Percentiles rank a stretch among this genome's conserved stretches.
These are phyloP conservation scores for Ambispora gerdemannii DNA, from an alignment of 192 early-diverging fungal genomes.

Conservation along the genomic window DNA sequence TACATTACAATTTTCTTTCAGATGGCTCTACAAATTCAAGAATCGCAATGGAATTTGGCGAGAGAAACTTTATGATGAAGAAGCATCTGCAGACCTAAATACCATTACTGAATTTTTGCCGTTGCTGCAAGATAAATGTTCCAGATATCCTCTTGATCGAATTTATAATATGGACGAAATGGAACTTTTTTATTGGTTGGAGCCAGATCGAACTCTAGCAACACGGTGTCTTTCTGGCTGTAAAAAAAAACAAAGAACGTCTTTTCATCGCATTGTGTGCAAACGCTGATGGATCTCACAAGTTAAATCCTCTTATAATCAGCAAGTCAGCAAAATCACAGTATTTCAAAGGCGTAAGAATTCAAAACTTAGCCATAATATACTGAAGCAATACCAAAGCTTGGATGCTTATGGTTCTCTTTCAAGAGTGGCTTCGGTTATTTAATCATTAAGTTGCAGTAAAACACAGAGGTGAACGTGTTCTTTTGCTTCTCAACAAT, in stretches of 20 bases:
- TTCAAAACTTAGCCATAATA: neutral
- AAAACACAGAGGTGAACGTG: neutral
- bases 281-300: neutral
- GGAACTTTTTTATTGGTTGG: constrained; percentile 11
- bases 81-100: constrained; percentile 1
- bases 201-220: neutral
- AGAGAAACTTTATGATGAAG: constrained; percentile 23
- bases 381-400: constrained; percentile 9
- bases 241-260: constrained; percentile 7
- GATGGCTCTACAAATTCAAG: constrained; percentile 26
- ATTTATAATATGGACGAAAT: constrained; percentile 29
- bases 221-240: neutral
- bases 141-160: constrained; percentile 18
- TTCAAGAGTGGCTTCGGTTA: neutral
- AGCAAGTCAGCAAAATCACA: neutral
- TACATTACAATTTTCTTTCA: constrained; percentile 20
- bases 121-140: neutral
- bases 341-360: constrained; percentile 1
- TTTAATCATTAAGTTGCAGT: neutral
- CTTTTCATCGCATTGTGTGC: constrained; percentile 1
- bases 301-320: neutral
- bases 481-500: neutral
- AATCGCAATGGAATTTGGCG: constrained; percentile 4
- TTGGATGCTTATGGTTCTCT: neutral
- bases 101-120: neutral